These are phyloP conservation scores for Luzula sylvatica DNA, from an alignment of 176 grass and related monocot genomes.

Conservation along the genomic window DNA sequence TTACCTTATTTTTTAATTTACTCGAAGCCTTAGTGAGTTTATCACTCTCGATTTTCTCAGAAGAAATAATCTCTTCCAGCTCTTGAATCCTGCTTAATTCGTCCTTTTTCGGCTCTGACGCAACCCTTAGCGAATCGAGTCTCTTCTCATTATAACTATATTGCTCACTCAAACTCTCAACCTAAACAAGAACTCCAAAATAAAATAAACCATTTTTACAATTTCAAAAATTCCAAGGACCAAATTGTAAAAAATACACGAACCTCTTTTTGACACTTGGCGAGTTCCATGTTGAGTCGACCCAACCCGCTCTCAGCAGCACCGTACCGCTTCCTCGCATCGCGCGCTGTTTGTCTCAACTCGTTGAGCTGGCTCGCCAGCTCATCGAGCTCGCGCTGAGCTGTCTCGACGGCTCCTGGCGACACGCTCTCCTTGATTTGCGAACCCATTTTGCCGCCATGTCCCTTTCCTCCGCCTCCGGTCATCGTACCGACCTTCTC, in stretches of 20 bases:
- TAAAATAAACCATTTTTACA: neutral
- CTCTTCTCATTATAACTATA: conserved; percentile 62
- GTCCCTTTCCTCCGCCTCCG: conserved; percentile 60
- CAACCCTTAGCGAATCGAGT: conserved; percentile 56
- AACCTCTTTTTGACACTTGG: conserved; percentile 82
- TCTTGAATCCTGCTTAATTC: conserved; percentile 57
- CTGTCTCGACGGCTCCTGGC: conserved; percentile 43
- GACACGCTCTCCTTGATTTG: conserved; percentile 53
- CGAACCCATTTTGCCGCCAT: conserved; percentile 78
- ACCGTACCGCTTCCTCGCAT: conserved; percentile 41
- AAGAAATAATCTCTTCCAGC: conserved; percentile 45
- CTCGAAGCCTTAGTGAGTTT: conserved; percentile 68
- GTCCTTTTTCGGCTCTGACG: conserved; percentile 61
- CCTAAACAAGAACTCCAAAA: conserved; percentile 30
- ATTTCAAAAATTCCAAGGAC: neutral
- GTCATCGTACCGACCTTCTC: conserved; percentile 93
- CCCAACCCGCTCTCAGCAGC: conserved; percentile 52
- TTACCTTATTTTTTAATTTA: conserved; percentile 80
- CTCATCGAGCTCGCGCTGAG: conserved; percentile 52
- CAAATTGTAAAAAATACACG: conserved; percentile 2
- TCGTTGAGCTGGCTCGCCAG: conserved; percentile 50
- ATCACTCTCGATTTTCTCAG: conserved; percentile 52
- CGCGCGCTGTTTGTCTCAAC: conserved; percentile 47
- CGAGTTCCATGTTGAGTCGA: conserved; percentile 61
- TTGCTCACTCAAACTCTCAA: conserved; percentile 70